phyloP scores from a whole-genome alignment of 805 yeast genomes.

The Yamadazyma ubonensis region DNA sequence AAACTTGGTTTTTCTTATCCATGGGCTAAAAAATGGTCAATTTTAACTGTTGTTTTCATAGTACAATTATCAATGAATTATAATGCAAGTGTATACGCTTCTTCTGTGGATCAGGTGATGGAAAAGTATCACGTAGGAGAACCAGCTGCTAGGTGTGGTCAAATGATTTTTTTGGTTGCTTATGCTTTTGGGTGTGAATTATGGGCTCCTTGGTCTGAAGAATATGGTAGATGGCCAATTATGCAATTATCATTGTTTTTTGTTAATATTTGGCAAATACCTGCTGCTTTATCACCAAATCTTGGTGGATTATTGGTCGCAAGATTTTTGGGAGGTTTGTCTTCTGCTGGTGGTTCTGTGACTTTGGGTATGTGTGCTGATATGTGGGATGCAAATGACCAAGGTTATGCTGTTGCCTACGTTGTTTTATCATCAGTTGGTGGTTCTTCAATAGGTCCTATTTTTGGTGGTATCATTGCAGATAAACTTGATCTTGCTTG shows the following conservation, averaged over 20 bases:
- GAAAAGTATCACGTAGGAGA: constrained; percentile 23
- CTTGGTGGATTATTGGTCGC: constrained; percentile 25
- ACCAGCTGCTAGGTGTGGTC: constrained; percentile 26
- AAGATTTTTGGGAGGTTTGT: constrained; percentile 29
- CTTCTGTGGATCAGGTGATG: constrained; percentile 21
- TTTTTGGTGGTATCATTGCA: constrained; percentile 33
- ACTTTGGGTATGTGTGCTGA: constrained; percentile 35
- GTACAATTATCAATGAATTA: constrained; percentile 44
- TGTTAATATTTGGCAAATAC: constrained; percentile 33
- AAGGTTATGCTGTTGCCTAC: constrained; percentile 33
- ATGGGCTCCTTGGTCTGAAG: constrained; percentile 39
- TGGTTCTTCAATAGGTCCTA: constrained; percentile 30
- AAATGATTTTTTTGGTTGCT: constrained; percentile 29
- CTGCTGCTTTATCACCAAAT: constrained; percentile 32
- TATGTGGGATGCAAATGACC: constrained; percentile 33
- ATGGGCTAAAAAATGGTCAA: constrained; percentile 32
- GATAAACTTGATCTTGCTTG: constrained; percentile 32
- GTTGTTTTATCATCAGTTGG: constrained; percentile 34
- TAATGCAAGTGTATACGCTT: constrained; percentile 35
- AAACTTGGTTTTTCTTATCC: constrained; percentile 34
- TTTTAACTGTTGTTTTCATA: constrained; percentile 33
- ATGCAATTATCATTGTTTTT: constrained; percentile 29
- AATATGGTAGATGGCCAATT: constrained; percentile 33
- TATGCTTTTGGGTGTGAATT: constrained; percentile 35
- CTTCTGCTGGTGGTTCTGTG: constrained; percentile 35